Base-by-base conservation (phyloP, 2,329 filamentous ascomycete genomes). In the Byssochlamys sp. region DNA sequence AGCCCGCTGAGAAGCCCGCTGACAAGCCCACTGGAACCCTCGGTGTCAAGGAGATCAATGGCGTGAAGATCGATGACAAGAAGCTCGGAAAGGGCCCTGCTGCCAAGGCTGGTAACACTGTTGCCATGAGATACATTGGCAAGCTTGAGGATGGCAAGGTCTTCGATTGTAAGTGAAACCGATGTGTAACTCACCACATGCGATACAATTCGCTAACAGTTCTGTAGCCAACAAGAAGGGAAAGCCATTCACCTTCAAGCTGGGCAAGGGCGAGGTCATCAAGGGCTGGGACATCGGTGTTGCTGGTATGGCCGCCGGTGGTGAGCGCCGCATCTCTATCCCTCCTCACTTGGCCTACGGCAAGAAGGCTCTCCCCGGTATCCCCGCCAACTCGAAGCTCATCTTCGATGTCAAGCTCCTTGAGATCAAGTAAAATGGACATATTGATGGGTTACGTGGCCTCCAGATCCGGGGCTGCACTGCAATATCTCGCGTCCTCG, bases 221-320 rank as follows among this genome's bases (percentile, higher is more conserved):
- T 11, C 3, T 63, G 50, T 67, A 91, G 90, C 91, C 76, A 97
- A 99, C 84, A 99, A 97, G 84, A 96, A 95, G 81, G 94, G 94
- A 69, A 91, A 95, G 80, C 92, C 95, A 58, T 99, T 99, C 80
- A 83, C 83, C 65, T 97, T 97, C 85, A 95, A 92, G 81, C 85
- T 95, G 60, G 95, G 94, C 66, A 85, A 86, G 72, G 91, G 91
- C 61, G 90, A 97, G 76, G 95, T 99, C 69, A 99, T 99, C 81
- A 94, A 95, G 83, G 94, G 94, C 66, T 97, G 94, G 95, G 95
- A 99, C 74, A 84, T 97, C 63, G 94, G 94, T 77, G 80, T 99
- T 66, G 81, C 83, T 65, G 95, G 95, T 76, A 96, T 99, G 90
- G 81, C 86, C 66, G 87, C 91, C 65, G 94, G 94, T 69, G 91